Base-by-base conservation (phyloP, 1,284 basidiomycete genomes). In the Irpex lacteus region DNA sequence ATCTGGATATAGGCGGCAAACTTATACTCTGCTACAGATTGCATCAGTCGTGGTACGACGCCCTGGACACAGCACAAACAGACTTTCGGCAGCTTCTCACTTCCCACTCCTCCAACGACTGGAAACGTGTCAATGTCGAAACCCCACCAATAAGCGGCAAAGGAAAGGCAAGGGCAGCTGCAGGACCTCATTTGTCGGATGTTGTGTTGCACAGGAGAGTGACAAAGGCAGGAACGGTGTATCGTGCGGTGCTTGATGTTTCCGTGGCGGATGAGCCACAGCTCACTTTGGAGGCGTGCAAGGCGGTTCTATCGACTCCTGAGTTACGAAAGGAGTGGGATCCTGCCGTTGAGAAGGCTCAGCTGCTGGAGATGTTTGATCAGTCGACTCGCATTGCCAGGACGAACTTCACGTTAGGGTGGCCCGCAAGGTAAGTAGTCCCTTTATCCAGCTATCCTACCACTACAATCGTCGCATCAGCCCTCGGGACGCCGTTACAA, bases 311-410 rank as follows among this genome's bases (percentile, higher is more conserved):
- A 38, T 83, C 85, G 1, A 96, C 95, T 0, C 91, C 94, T 1
- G 94, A 98, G 74, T 82, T 96, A 18, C 80, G 94, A 67, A 87
- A 89, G 72, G 89, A 92, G 71, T 97, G 96, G 96, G 96, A 98
- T 74, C 90, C 92, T 13, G 90, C 96, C 63, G 96, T 98, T 7
- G 94, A 98, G 69, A 85, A 88, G 52, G 88, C 94, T 1, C 88
- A 90, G 69, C 78, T 95, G 15, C 77, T 98, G 53, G 96, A 98
- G 75, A 83, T 95, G 77, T 86, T 97, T 63, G 96, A 97, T 73
- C 88, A 89, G 34, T 85, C 86, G 65, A 97, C 95, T 3, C 83
- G 94, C 65, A 91, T 98, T 70, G 85, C 86, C 60, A 95, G 92
- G 80, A 96, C 95, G 0, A 92, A 95, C 70, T 98, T 94, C 74